Base-by-base conservation (phyloP, 2,329 filamentous ascomycete genomes). In the Aspergillus sp. region DNA sequence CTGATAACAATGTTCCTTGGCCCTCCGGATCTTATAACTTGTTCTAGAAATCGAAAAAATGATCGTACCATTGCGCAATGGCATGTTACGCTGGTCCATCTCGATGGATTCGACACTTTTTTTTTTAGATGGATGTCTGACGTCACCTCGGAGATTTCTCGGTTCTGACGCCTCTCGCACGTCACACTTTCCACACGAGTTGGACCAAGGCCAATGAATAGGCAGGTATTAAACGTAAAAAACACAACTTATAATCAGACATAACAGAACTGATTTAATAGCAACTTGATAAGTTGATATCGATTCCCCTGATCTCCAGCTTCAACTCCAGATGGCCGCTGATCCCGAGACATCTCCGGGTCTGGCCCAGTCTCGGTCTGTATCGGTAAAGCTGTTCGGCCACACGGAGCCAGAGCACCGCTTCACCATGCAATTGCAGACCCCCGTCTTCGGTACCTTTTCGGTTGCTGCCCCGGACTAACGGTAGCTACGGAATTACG, bases 311-410 rank as follows among this genome's bases (percentile, higher is more conserved):
- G 17, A 19, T 27, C 3, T n/a, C n/a, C 23, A 12, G 27, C 46
- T 39, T 15, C 37, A 15, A 27, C 21, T 17, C 14, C 9, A 14
- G 21, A 43, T 46, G 21, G 43, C 19, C 24, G 48, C 39, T 12
- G 46, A 52, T 46, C 45, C 63, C 63, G 63, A 65, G 55, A 19
- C 47, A 58, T 24, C 19, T 46, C 61, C 63, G 57, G 57, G 52
- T 57, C 57, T 64, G 62, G 63, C 49, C 52, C 52, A 66, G 64
- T 71, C 65, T 71, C 71, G 69, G 68, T 56, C 59, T 64, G 68
- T 70, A 64, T 73, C 72, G 72, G 72, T 52, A 73, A 71, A 27
- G 50, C 33, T 15, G 23, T 40, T 73, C 72, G 72, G 72, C 66
- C 68, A 67, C 69, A 73, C 69, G 72, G 72, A 74, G 67, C 60